Conservation (phyloP, 768 basidiomycete genomes). For the Leccinum olivaceopallidum region DNA sequence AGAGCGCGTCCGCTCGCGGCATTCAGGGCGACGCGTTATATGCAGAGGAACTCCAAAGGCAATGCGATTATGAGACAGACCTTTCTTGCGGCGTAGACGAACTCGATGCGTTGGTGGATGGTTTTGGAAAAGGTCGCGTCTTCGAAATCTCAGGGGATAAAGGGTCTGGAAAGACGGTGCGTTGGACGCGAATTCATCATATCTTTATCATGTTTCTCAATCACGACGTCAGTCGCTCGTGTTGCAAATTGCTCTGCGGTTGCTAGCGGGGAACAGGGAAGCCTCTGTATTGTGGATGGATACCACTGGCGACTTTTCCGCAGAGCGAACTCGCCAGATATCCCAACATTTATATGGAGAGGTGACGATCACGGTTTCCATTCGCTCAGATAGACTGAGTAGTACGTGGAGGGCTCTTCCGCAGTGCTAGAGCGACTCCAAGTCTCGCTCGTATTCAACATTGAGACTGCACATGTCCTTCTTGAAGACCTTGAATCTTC, state of each 20-base stretch:
- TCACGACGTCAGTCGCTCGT: conserved; percentile 52
- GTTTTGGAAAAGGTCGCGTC: conserved; percentile 51
- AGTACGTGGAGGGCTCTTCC: conserved; percentile 26
- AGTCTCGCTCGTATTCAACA: conserved; percentile 57
- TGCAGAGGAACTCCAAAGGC: conserved; percentile 15
- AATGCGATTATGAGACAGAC: conserved; percentile 9
- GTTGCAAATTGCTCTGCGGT: conserved; percentile 55
- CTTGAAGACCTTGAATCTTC: conserved; percentile 44
- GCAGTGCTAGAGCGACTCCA: conserved; percentile 55
- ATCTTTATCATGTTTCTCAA: conserved; percentile 3
- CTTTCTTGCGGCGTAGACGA: conserved; percentile 41
- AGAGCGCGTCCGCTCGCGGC: conserved; percentile 46
- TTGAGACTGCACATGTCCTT: conserved; percentile 52
- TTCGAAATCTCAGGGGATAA: conserved; percentile 70
- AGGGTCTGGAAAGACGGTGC: conserved; percentile 69
- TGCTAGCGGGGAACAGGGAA: conserved; percentile 42
- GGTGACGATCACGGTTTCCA: conserved; percentile 22
- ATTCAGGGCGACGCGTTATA: conserved; percentile 33
- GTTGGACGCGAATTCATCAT: conserved; percentile 19
- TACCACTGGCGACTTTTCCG: conserved; percentile 65
- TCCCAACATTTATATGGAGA: conserved; percentile 30
- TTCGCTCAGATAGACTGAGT: conserved; percentile 7
- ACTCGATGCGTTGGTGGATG: conserved; percentile 54
- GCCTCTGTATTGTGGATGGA: conserved; percentile 67
- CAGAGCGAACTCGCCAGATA: conserved; percentile 44